Base-by-base conservation (phyloP, 176 grass and related monocot species). In the Hsuehochloa calcarea region DNA sequence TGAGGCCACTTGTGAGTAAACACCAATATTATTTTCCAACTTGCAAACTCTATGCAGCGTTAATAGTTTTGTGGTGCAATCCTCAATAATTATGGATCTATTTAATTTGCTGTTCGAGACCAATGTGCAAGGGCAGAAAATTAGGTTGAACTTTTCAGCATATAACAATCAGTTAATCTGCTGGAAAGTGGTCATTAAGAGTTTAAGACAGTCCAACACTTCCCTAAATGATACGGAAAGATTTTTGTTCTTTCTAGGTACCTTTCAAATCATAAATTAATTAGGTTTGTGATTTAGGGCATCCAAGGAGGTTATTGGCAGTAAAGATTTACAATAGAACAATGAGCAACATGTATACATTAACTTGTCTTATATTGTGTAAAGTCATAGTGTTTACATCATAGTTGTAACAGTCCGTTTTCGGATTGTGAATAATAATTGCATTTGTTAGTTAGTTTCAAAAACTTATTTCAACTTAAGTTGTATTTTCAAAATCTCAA, bases 261-360 rank as follows among this genome's bases (percentile, higher is more conserved):
- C 26, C 46, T 65, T 65, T 82, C 83, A 90, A 71, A 82, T 77
- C 64, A 82, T 70, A 76, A 12, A 76, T 75, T 63, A 23, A 54
- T 51, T 56, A 71, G 22, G 52, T 17, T 44, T 77, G 25, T 45
- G 25, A 55, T 65, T 31, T 25, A 85, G 40, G 55, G 8, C 61
- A 81, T 37, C 43, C 23, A 1, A 26, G 20, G 7, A 22, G 59
- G 7, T 73, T 54, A 60, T 67, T 64, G 20, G 9, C 6, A 31
- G 44, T 50, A 29, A 64, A 26, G 14, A 16, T 11, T 46, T 78
- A 63, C 10, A 52, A 47, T 52, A 41, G 31, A 80, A 55, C 23
- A 23, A 65, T 31, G 60, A 17, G 14, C 34, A 14, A 29, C 3
- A 52, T 35, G 26, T 34, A 35, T 35, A 51, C 15, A 65, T 38